Base-by-base conservation (phyloP, 768 basidiomycete genomes). In the Tricholoma sp. region DNA sequence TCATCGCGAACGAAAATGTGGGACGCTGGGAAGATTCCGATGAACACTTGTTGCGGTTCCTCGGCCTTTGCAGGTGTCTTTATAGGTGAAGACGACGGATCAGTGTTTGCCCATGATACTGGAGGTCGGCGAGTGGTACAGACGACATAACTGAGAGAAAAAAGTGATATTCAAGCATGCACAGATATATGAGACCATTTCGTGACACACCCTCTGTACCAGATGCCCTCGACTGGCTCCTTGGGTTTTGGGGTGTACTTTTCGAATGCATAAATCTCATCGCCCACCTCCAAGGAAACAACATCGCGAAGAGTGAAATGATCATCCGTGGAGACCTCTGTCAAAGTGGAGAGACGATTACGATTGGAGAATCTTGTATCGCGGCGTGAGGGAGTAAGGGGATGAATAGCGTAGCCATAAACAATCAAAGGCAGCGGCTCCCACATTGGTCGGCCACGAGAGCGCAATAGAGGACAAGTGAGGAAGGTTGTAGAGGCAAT, bases 261-360 rank as follows among this genome's bases (percentile, higher is more conserved):
- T 75, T 98, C 96, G 66, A 98, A 98, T 16, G 94, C 94, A 72
- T 98, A 98, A 32, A 98, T 86, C 68, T 98, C 95, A 71, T 97
- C 95, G 49, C 96, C 96, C 27, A 98, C 89, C 63, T 97, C 94
- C 56, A 98, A 81, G 5, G 87, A 81, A 32, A 93, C 91, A 21
- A 91, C 86, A 60, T 91, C 89, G 54, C 83, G 79, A 73, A 86
- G 80, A 0, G 83, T 78, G 39, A 80, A 75, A 35, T 84, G 78
- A 41, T 88, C 88, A 54, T 85, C 86, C 18, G 80, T 79, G 2
- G 74, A 88, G 62, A 75, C 75, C 62, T 85, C 83, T 18, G 85
- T 86, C 60, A 83, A 83, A 19, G 80, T 80, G 7, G 86, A 85
- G 43, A 81, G 70, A 62, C 82, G 77, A 62, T 81, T 82, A 24